Base-by-base conservation (phyloP, 768 basidiomycete genomes). In the Boletus speciosus region DNA sequence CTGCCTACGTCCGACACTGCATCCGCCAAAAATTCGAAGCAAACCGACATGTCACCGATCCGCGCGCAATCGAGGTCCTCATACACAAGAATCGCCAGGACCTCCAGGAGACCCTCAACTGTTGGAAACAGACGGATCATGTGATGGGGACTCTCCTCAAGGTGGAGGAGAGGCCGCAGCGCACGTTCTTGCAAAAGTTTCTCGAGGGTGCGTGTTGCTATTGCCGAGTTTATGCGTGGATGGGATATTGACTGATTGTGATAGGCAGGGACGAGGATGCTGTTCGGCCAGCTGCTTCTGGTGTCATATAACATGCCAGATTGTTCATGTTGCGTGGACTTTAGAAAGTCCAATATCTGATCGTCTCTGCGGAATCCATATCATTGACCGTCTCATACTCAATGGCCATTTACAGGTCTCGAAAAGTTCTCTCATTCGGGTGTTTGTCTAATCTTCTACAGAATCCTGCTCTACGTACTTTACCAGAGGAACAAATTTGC, bases 41-140 rank as follows among this genome's bases (percentile, higher is more conserved):
- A 58, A 89, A 96, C 77, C 81, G 86, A 50, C 77, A 88, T 63
- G 84, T 97, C 37, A 83, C 85, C 42, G 92, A 98, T 74, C 73
- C 81, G 27, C 82, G 84, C 51, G 83, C 88, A 23, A 83, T 98
- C 67, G 93, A 99, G 69, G 75, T 96, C 42, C 77, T 98, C 62
- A 66, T 97, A 38, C 79, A 88, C 66, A 98, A 98, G 78, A 79
- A 82, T 49, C 77, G 84, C 58, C 88, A 85, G 74, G 93, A 98
- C 61, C 91, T 84, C 66, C 96, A 98, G 77, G 96, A 98, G 78
- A 87, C 88, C 49, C 78, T 97, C 78, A 98, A 98, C 67, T 82
- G 81, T 63, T 98, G 94, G 94, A 94, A 94, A 66, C 88, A 90
- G 76, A 80, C 77, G 41, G 88, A 91, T 56, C 90, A 93, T 65